phyloP scores from a whole-genome alignment of 495 filamentous ascomycete genomes.

The Xylaria nigripes region DNA sequence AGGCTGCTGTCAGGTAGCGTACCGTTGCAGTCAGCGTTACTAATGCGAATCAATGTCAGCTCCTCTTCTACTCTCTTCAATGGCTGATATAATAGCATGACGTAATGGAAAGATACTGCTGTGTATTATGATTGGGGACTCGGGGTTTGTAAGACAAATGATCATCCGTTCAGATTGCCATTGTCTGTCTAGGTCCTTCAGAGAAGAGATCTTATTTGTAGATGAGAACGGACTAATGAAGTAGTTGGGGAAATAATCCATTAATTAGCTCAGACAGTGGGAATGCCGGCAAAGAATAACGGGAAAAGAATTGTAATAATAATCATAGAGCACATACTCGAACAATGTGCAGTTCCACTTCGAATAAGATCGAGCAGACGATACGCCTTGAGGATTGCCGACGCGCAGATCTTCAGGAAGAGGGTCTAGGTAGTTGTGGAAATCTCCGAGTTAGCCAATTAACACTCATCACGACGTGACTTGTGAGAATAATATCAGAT shows the following conservation, averaged over 20 bases:
- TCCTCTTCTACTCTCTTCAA: no score
- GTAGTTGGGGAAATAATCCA: no score
- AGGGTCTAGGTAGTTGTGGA: slow-evolving; percentile 1
- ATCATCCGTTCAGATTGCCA: no score
- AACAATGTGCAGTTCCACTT: slow-evolving; percentile 18
- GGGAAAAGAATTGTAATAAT: no score
- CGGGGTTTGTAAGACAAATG: no score
- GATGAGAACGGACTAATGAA: no score
- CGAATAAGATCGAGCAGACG: slow-evolving; percentile 13
- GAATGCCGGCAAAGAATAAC: not conserved
- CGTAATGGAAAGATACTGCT: no score
- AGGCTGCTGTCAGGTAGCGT: slow-evolving; percentile 9
- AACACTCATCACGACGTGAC: not conserved
- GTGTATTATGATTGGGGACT: not conserved
- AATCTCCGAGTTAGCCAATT: not conserved
- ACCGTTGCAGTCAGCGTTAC: slow-evolving; percentile 11
- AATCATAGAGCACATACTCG: slow-evolving; percentile 8
- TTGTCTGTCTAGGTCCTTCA: no score
- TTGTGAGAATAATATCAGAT: no score
- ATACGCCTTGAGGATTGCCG: slow-evolving; percentile 15
- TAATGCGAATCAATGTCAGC: not conserved
- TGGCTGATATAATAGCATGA: no score
- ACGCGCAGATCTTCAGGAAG: slow-evolving; percentile 16
- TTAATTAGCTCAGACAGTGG: no score
- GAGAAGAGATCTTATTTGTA: no score